Conservation (phyloP, 305 asterid genomes). For the Ilex paraguariensis region DNA sequence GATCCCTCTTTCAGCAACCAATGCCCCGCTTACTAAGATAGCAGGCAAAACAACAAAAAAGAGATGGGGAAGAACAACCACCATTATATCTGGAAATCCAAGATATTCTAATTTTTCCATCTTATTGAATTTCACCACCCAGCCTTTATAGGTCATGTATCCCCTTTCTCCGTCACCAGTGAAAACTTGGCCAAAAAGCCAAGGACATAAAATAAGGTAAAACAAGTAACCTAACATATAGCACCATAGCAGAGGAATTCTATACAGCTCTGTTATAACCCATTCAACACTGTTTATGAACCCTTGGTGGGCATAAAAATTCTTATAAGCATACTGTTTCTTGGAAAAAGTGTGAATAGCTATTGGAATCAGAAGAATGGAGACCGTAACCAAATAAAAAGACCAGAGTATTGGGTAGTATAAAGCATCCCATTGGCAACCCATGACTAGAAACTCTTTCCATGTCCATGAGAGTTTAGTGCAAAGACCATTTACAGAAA, state of each 20-base stretch:
- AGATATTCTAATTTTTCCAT: slow-evolving; percentile 38
- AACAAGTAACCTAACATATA: slow-evolving; percentile 50
- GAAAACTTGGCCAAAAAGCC: slow-evolving; percentile 72
- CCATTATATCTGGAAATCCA: slow-evolving; percentile 92
- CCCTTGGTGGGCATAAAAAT: slow-evolving; percentile 42
- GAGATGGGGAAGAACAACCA: slow-evolving; percentile 83
- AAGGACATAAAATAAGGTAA: slow-evolving; percentile 80
- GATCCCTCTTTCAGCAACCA: slow-evolving; percentile 67
- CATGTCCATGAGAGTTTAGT: slow-evolving; percentile 62
- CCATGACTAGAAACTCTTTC: slow-evolving; percentile 89
- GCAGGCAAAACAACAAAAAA: slow-evolving; percentile 66
- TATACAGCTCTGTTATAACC: slow-evolving; percentile 49
- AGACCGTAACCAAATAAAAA: slow-evolving; percentile 37
- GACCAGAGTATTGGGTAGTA: slow-evolving; percentile 65
- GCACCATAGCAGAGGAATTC: slow-evolving; percentile 45
- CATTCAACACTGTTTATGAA: slow-evolving; percentile 39
- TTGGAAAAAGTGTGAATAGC: slow-evolving; percentile 33
- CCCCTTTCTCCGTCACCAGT: slow-evolving; percentile 44
- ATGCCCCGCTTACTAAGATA: slow-evolving; percentile 25
- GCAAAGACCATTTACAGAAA: slow-evolving; percentile 58
- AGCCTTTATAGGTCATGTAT: slow-evolving; percentile 88
- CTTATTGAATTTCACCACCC: slow-evolving; percentile 44
- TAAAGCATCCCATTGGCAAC: slow-evolving; percentile 86
- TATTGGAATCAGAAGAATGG: slow-evolving; percentile 60
- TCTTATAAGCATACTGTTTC: slow-evolving; percentile 45